A percentile compares a stretch with the other conserved stretches of the same genome.
Conservation (phyloP, 75 land plant genomes). For the Picea sitchensis region DNA sequence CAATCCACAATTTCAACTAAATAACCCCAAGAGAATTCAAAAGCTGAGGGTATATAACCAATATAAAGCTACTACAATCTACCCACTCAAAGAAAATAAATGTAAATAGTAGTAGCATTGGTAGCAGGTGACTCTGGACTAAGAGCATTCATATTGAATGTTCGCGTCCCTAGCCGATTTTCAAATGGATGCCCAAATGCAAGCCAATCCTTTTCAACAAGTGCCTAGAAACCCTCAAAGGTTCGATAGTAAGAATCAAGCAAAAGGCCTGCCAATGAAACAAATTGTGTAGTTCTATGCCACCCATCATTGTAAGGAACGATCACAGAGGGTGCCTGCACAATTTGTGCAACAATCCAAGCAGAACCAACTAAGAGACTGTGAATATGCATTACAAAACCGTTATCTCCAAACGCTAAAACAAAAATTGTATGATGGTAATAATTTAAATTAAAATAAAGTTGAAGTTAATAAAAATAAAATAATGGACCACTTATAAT, state of each 20-base stretch:
- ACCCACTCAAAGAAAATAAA: constrained; percentile 95
- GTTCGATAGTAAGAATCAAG: constrained; percentile 98
- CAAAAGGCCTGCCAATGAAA: constrained; percentile 77
- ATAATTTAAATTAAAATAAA: too few relatives aligned
- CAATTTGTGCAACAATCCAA: constrained; percentile 95
- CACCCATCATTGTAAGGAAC: constrained; percentile 86
- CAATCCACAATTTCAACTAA: constrained; percentile 90
- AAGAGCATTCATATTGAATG: too few relatives aligned
- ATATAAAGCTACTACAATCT: constrained; percentile 85
- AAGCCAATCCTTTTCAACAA: constrained; percentile 98
- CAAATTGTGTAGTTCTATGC: constrained; percentile 96
- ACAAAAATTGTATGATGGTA: too few relatives aligned
- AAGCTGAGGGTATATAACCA: constrained; percentile 93
- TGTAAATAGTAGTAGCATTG: constrained; percentile 45
- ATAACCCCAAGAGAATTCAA: constrained; percentile 90
- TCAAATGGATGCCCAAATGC: constrained; percentile 98
- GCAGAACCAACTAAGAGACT: constrained; percentile 84
- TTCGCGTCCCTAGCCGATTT: constrained; percentile 81
- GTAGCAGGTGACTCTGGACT: constrained; percentile 52
- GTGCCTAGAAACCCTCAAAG: constrained; percentile 87
- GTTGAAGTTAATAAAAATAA: too few relatives aligned
- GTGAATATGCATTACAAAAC: constrained; percentile 82
- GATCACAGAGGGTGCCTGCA: background rate
- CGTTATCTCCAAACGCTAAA: too few relatives aligned
- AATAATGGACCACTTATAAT: too few relatives aligned